Percentiles rank a stretch among this genome's conserved stretches.
These are phyloP conservation scores for Hylodesmum podocarpum DNA, from an alignment of 306 rosid species.

Conservation along the genomic window DNA sequence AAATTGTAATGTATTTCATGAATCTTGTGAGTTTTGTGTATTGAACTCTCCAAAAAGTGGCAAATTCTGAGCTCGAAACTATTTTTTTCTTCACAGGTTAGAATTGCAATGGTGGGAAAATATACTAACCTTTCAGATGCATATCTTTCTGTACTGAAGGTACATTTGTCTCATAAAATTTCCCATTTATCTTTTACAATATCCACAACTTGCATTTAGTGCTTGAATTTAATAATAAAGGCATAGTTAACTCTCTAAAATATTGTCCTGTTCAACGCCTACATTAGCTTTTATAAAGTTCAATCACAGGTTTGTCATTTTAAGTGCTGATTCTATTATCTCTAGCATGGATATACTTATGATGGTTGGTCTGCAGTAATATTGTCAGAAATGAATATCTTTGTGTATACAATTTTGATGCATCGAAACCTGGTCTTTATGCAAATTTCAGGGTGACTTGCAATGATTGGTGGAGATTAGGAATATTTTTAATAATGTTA, in stretches of 20 bases:
- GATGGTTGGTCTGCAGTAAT: background rate
- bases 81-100: constrained; percentile 56
- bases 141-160: constrained; percentile 90
- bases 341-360: constrained; percentile 6
- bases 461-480: constrained; percentile 11
- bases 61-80: constrained; percentile 3
- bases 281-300: background rate
- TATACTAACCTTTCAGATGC: constrained; percentile 87
- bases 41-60: background rate
- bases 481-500: background rate
- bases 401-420: background rate
- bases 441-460: constrained; percentile 9
- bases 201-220: background rate
- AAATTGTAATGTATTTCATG: background rate
- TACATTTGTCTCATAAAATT: background rate
- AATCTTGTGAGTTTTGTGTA: background rate
- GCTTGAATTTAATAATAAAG: background rate
- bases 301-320: background rate
- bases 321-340: background rate
- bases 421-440: constrained; percentile 25
- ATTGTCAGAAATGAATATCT: background rate
- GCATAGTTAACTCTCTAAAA: background rate
- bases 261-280: background rate
- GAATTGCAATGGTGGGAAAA: constrained; percentile 93
- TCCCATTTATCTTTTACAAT: background rate